Evolutionary conservation across 2,329 filamentous ascomycete species (phyloP).

Genomic region (Chrysoporthe deuterocubensis): DNA sequence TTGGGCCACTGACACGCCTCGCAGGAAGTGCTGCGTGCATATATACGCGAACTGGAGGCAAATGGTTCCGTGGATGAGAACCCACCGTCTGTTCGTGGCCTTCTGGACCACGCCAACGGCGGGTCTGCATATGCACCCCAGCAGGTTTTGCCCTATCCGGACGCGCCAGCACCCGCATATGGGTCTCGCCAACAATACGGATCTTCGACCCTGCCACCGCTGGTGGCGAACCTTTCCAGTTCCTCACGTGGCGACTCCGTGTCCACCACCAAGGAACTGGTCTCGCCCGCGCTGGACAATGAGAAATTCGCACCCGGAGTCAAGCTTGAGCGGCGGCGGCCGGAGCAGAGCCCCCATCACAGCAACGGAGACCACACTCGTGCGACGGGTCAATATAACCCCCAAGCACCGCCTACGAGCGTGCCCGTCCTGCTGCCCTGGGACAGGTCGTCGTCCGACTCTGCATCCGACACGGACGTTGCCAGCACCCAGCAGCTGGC

Average conservation of each 20-base stretch:
- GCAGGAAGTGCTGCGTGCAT: constrained; percentile 63
- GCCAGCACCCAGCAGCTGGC: constrained; percentile 43
- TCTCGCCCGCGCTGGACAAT: constrained; percentile 42
- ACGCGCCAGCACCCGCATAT: constrained; percentile 30
- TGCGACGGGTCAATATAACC: constrained; percentile 25
- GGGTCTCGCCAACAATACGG: constrained; percentile 27
- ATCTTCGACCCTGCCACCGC: constrained; percentile 26
- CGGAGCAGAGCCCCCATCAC: constrained; percentile 30
- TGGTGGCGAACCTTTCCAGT: constrained; percentile 31
- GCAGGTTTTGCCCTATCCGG: constrained; percentile 36
- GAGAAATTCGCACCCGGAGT: constrained; percentile 48
- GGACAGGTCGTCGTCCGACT: constrained; percentile 44
- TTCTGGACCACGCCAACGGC: constrained; percentile 49
- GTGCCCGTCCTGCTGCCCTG: constrained; percentile 38
- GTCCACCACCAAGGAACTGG: constrained; percentile 42
- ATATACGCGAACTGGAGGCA: constrained; percentile 63
- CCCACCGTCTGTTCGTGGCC: constrained; percentile 55
- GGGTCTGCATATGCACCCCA: constrained; percentile 30
- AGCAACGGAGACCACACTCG: neutral
- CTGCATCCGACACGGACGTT: constrained; percentile 39
- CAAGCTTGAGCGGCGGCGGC: constrained; percentile 43
- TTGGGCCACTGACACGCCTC: constrained; percentile 17
- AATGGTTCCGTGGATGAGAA: constrained; percentile 47
- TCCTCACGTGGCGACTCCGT: constrained; percentile 30
- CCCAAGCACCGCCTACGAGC: constrained; percentile 15